Evolutionary conservation across 1,284 basidiomycete genomes (phyloP).

Genomic region (Cutaneotrichosporon arboriforme): DNA sequence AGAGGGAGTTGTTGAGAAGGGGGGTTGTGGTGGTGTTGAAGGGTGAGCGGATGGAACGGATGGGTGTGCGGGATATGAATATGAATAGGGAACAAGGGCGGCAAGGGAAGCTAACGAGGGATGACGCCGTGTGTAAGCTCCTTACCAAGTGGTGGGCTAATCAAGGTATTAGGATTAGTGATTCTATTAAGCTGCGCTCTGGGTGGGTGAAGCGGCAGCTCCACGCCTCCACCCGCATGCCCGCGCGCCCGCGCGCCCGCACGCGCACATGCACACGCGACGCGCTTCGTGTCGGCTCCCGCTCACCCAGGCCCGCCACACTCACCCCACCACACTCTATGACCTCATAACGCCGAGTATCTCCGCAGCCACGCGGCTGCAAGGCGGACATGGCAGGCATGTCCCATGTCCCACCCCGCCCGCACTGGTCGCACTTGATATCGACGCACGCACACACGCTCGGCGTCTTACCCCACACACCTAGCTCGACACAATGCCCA

Average conservation of each 20-base stretch:
- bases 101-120: neutral
- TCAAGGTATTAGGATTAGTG: too few relatives aligned
- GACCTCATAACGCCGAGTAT: slow-evolving; percentile 12
- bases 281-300: neutral
- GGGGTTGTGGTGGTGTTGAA: neutral
- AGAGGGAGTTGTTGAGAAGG: neutral
- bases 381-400: neutral
- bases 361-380: neutral
- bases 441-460: too few relatives aligned
- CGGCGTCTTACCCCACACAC: neutral
- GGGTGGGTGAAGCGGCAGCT: too few relatives aligned
- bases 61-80: neutral
- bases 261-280: neutral
- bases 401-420: neutral
- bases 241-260: too few relatives aligned
- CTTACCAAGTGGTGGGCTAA: too few relatives aligned
- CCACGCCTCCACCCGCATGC: too few relatives aligned
- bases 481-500: slow-evolving; percentile 35
- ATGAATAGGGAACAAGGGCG: neutral
- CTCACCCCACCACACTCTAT: neutral
- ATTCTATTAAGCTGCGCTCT: too few relatives aligned
- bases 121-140: too few relatives aligned
- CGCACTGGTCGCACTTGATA: too few relatives aligned
- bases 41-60: neutral
- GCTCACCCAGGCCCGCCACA: neutral